Percentiles rank a stretch among this genome's conserved stretches.
phyloP scores from a whole-genome alignment of 257 asterid species.

The Solanum clarkiae region DNA sequence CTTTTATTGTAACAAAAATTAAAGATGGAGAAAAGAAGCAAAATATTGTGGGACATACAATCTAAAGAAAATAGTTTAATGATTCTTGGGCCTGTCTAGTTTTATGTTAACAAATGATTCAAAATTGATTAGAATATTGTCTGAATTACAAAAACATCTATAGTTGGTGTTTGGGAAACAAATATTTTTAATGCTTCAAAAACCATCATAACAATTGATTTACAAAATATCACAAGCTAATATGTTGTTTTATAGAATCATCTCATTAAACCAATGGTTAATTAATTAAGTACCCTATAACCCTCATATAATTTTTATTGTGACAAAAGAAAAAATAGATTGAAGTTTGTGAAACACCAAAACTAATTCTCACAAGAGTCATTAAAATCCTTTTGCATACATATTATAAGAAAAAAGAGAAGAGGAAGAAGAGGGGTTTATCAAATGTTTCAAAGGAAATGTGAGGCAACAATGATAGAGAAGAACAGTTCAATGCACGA shows the following conservation, averaged over 20 bases:
- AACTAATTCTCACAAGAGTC: background rate
- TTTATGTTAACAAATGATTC: background rate
- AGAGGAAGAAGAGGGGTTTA: background rate
- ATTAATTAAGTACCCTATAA: background rate
- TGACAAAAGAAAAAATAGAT: background rate
- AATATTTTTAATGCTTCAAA: background rate
- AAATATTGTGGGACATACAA: background rate
- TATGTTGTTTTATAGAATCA: background rate
- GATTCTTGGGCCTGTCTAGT: background rate
- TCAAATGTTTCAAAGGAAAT: background rate
- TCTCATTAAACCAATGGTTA: background rate
- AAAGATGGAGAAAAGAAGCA: background rate
- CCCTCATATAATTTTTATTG: background rate
- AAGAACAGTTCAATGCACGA: background rate
- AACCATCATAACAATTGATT: background rate
- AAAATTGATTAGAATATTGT: background rate
- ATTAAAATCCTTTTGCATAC: background rate
- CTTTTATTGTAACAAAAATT: background rate
- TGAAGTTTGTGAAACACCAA: background rate
- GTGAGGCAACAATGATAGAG: background rate
- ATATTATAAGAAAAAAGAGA: too few species aligned
- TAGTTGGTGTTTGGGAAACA: slow-evolving; percentile 9
- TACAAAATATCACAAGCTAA: background rate
- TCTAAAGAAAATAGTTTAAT: background rate
- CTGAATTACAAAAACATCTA: background rate